Percentiles rank a stretch among this genome's conserved stretches.
These are phyloP conservation scores for Chamaenerion angustifolium DNA, from an alignment of 345 rosid genomes.

Conservation along the genomic window DNA sequence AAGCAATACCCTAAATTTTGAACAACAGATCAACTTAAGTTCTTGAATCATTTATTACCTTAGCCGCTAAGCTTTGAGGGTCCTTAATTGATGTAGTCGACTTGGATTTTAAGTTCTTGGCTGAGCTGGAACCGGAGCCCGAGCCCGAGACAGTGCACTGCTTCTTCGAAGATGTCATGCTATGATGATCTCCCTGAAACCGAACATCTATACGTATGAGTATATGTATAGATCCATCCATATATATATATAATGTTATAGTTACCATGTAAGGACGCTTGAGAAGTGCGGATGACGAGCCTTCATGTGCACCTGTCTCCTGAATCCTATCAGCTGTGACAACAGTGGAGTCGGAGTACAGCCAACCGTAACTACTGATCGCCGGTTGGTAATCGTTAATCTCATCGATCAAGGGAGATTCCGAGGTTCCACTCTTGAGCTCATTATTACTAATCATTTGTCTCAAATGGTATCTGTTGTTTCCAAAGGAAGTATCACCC, in stretches of 20 bases:
- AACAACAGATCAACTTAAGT: no score
- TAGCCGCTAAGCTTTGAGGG: slow-evolving; percentile 90
- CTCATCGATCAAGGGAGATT: slow-evolving; percentile 26
- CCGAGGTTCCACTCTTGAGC: slow-evolving; percentile 13
- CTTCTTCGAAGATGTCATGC: slow-evolving; percentile 39
- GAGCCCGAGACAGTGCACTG: slow-evolving; percentile 13
- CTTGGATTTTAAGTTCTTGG: slow-evolving; percentile 38
- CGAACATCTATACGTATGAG: slow-evolving; percentile 4
- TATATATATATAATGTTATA: not conserved
- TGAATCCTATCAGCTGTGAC: slow-evolving; percentile 28
- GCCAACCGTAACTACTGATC: slow-evolving; percentile 32
- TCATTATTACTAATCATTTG: slow-evolving; percentile 12
- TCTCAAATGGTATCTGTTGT: slow-evolving; percentile 15
- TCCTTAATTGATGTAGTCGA: slow-evolving; percentile 43
- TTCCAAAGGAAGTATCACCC: slow-evolving; percentile 1
- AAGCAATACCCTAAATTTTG: not conserved
- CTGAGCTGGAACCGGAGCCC: no score
- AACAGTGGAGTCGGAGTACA: slow-evolving; percentile 37
- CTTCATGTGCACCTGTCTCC: slow-evolving; percentile 24
- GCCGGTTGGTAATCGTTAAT: slow-evolving; percentile 17
- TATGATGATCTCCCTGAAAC: slow-evolving; percentile 48
- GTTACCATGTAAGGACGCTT: slow-evolving; percentile 36
- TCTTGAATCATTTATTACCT: slow-evolving; percentile 25
- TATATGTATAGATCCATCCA: not conserved
- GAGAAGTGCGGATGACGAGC: slow-evolving; percentile 9